Conservation (phyloP, 2,329 filamentous ascomycete species). For the Fusarium sp. region DNA sequence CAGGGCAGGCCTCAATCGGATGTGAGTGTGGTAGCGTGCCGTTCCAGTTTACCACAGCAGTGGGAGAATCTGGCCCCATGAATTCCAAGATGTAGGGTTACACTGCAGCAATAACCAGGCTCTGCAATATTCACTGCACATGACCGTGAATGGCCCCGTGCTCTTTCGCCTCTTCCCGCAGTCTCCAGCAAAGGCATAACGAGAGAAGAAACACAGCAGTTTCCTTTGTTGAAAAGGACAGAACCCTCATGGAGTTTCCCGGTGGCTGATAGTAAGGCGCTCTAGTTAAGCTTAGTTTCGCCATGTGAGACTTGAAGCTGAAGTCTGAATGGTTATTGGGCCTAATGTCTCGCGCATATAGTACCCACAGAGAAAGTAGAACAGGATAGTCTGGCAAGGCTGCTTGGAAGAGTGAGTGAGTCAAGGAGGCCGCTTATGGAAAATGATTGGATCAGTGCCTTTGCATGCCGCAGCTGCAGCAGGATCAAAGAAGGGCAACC, state of each 20-base stretch:
- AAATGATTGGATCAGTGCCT: slow-evolving; percentile 8
- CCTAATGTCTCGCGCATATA: slow-evolving; percentile 7
- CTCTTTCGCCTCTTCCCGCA: not conserved
- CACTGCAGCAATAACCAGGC: slow-evolving; percentile 23
- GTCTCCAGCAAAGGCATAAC: not conserved
- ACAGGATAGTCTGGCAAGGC: not conserved
- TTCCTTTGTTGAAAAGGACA: not conserved
- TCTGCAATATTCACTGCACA: slow-evolving; percentile 5
- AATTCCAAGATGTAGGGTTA: slow-evolving; percentile 22
- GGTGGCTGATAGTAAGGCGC: slow-evolving; percentile 24
- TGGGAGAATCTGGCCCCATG: slow-evolving; percentile 15
- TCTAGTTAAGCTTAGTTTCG: slow-evolving; percentile 9
- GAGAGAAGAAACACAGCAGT: not conserved
- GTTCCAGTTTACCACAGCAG: slow-evolving; percentile 5
- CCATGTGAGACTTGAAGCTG: slow-evolving; percentile 15
- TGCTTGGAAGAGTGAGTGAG: not conserved
- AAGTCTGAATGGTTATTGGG: not conserved
- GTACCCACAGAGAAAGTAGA: not conserved
- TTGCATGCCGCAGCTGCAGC: slow-evolving; percentile 2
- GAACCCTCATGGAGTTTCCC: slow-evolving; percentile 7
- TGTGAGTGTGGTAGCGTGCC: slow-evolving; percentile 18
- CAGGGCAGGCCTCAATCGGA: slow-evolving; percentile 16
- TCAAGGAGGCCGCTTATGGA: slow-evolving; percentile 10
- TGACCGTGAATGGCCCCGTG: slow-evolving; percentile 6
- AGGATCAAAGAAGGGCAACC: slow-evolving; percentile 11